Evolutionary conservation across 306 rosid genomes (phyloP), one percentile per base, ranked within the genome.

Genomic region (Calophaca sinica): DNA sequence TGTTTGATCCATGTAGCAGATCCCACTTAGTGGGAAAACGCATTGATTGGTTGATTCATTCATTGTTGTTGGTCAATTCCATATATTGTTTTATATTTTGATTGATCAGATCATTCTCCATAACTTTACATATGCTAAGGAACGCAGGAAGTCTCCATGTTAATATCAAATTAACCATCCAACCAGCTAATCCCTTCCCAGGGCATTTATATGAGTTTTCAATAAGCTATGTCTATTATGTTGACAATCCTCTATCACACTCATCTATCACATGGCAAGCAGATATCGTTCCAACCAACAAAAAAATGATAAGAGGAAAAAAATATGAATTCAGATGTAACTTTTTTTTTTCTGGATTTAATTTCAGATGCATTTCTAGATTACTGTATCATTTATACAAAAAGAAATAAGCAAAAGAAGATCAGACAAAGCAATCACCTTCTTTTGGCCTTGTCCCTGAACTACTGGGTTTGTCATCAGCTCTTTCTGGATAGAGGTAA

Each of bases 361-460:
- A 62, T 35, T 76, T 49, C 38, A 20, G 26, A 73, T 61, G 39
- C 42, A 52, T 60, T 62, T 62, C 33, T 42, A 50, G 65, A 69
- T 79, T 64, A 66, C 13, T 13, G 46, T 44, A 67, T 57, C 59
- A 46, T 45, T 52, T 6, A 74, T 36, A 62, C 52, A 20, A 45
- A 62, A 69, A 68, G 46, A 20, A 20, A 20, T 20, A 32, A 9
- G 60, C 1, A 72, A 29, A 54, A 53, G 50, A 73, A 39, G 29
- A 72, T 46, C 62, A 59, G 57, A 63, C 59, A 57, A 70, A 72
- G 64, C 52, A 41, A 65, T 48, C 80, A 91, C 98, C 97, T 94
- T 94, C 97, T 85, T 85, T 94, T 55, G 92, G 96, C 84, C 99
- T 90, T 59, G 88, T 58, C 73, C 68, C 81, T 6, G 97, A 92